These are phyloP conservation scores for Boletus vinaceobasis DNA, from an alignment of 768 basidiomycete genomes.

Conservation along the genomic window DNA sequence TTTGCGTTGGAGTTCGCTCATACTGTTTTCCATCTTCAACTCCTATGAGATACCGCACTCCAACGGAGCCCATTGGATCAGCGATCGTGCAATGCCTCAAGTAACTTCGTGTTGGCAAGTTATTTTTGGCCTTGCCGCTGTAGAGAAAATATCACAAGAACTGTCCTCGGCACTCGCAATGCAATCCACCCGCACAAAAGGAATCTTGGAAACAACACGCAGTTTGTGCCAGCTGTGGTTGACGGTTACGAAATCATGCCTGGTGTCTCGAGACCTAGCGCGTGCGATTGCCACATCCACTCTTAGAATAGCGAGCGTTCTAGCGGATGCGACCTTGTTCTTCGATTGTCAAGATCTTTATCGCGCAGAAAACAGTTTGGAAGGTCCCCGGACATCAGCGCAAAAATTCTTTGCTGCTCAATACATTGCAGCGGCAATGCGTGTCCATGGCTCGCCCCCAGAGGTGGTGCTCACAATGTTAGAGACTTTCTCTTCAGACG, in stretches of 20 bases:
- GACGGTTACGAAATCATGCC: slow-evolving; percentile 15
- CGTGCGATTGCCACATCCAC: slow-evolving; percentile 40
- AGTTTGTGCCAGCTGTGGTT: slow-evolving; percentile 45
- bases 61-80: background rate
- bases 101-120: slow-evolving; percentile 36
- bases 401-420: slow-evolving; percentile 17
- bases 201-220: slow-evolving; percentile 27
- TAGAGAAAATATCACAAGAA: slow-evolving; percentile 31
- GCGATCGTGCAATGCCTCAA: slow-evolving; percentile 2
- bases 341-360: slow-evolving; percentile 36
- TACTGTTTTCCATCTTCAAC: slow-evolving; percentile 36
- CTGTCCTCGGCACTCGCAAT: background rate
- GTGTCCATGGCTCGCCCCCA: slow-evolving; percentile 28
- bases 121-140: slow-evolving; percentile 38
- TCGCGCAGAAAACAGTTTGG: slow-evolving; percentile 22
- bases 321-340: slow-evolving; percentile 37
- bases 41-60: background rate
- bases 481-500: slow-evolving; percentile 19
- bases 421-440: slow-evolving; percentile 27
- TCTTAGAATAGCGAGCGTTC: slow-evolving; percentile 41
- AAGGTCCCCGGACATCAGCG: background rate
- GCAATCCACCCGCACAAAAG: background rate
- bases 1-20: slow-evolving; percentile 43
- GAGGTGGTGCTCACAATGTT: slow-evolving; percentile 32
- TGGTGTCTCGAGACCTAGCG: slow-evolving; percentile 31